Evolutionary conservation across 768 basidiomycete species (phyloP).

Genomic region (Mrakia hoshinonis): DNA sequence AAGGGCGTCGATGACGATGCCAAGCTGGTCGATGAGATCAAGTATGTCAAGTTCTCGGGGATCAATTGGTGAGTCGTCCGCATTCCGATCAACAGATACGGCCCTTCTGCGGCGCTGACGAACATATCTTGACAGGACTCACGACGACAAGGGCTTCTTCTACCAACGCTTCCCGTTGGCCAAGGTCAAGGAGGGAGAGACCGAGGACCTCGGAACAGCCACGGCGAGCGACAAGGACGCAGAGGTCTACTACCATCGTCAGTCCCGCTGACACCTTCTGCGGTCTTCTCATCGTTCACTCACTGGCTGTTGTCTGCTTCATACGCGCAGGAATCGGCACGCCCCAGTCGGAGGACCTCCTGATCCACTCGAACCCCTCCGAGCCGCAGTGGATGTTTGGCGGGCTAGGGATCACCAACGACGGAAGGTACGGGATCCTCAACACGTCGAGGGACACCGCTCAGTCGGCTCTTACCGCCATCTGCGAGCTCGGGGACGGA

Average conservation of each 20-base stretch:
- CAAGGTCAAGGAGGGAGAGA: constrained; percentile 30
- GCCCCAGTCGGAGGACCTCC: constrained; percentile 49
- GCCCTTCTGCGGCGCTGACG: no score
- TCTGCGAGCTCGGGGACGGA: constrained; percentile 53
- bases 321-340: constrained; percentile 18
- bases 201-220: neutral
- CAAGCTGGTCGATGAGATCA: constrained; percentile 11
- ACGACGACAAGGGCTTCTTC: constrained; percentile 73
- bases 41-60: constrained; percentile 17
- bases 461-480: constrained; percentile 49
- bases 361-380: constrained; percentile 56
- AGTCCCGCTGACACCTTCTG: constrained; percentile 40
- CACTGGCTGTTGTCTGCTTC: constrained; percentile 30
- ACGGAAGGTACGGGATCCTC: constrained; percentile 57
- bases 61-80: constrained; percentile 1
- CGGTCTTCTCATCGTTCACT: neutral
- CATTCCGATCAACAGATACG: neutral
- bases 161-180: constrained; percentile 49
- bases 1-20: constrained; percentile 15
- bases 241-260: constrained; percentile 63
- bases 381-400: constrained; percentile 62
- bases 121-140: constrained; percentile 50
- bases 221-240: constrained; percentile 53
- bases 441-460: constrained; percentile 52
- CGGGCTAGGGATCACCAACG: constrained; percentile 36